Conservation (phyloP, 179 eudicot species). For the Sideroxylon spinosum region DNA sequence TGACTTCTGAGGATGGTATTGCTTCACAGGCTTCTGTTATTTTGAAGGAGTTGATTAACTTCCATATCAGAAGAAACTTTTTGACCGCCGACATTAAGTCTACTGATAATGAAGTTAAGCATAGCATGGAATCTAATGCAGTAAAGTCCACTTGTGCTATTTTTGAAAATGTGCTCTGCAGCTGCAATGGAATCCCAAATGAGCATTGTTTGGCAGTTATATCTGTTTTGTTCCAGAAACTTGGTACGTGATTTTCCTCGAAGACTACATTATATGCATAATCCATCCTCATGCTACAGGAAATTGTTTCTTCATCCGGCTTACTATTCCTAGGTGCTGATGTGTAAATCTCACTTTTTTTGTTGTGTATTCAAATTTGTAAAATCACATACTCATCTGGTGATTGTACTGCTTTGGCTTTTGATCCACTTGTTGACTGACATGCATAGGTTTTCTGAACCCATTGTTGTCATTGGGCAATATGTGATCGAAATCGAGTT, state of each 20-base stretch:
- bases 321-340: background rate
- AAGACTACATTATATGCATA: background rate
- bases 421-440: background rate
- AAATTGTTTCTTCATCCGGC: background rate
- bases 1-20: slow-evolving; percentile 47
- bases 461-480: background rate
- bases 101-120: slow-evolving; percentile 27
- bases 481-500: background rate
- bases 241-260: slow-evolving; percentile 47
- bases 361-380: background rate
- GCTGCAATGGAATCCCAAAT: slow-evolving; percentile 42
- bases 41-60: slow-evolving; percentile 50
- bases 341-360: background rate
- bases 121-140: slow-evolving; percentile 37
- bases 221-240: slow-evolving; percentile 63
- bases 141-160: slow-evolving; percentile 49
- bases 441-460: background rate
- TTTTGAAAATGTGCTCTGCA: slow-evolving; percentile 41
- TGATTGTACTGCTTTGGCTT: background rate
- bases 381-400: background rate
- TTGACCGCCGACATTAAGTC: slow-evolving; percentile 23
- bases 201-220: slow-evolving; percentile 54
- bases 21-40: slow-evolving; percentile 52
- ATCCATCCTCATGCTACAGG: background rate
- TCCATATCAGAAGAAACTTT: slow-evolving; percentile 27